These are phyloP conservation scores for Fusarium stilboides DNA, from an alignment of 2,329 filamentous ascomycete species.

Conservation along the genomic window DNA sequence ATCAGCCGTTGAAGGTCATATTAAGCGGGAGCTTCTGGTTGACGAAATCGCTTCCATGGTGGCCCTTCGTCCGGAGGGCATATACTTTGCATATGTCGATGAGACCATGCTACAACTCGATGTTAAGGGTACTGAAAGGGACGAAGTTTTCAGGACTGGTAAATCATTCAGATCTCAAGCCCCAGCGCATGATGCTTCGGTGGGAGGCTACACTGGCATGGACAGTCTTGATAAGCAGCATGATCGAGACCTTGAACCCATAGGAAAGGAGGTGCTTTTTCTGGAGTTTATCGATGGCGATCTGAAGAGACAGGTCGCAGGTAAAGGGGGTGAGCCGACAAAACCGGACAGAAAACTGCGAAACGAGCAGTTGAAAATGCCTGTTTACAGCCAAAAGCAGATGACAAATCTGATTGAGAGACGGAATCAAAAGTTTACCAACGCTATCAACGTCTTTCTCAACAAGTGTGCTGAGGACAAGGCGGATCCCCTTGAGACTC, in stretches of 20 bases:
- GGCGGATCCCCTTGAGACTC: slow-evolving; percentile 75
- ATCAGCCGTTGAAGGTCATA: slow-evolving; percentile 86
- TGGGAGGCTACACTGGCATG: slow-evolving; percentile 68
- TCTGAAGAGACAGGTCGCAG: slow-evolving; percentile 82
- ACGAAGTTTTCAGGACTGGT: slow-evolving; percentile 72
- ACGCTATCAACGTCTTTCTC: slow-evolving; percentile 83
- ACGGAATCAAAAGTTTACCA: slow-evolving; percentile 85
- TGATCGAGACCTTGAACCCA: slow-evolving; percentile 37
- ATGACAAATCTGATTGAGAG: slow-evolving; percentile 92
- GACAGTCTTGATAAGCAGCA: slow-evolving; percentile 57
- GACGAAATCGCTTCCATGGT: slow-evolving; percentile 89
- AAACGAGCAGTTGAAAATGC: slow-evolving; percentile 89
- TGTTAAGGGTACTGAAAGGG: slow-evolving; percentile 75
- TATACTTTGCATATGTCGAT: slow-evolving; percentile 90
- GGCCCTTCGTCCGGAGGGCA: slow-evolving; percentile 80
- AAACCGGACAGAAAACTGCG: slow-evolving; percentile 77
- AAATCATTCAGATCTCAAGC: slow-evolving; percentile 65
- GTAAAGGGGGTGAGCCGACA: slow-evolving; percentile 79
- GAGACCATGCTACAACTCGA: slow-evolving; percentile 87
- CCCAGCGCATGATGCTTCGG: slow-evolving; percentile 68
- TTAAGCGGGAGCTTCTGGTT: slow-evolving; percentile 76
- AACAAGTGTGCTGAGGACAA: slow-evolving; percentile 77
- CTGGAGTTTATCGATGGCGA: slow-evolving; percentile 97
- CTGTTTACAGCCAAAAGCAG: slow-evolving; percentile 92
- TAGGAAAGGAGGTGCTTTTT: slow-evolving; percentile 78